These are phyloP conservation scores for Aquilaria malaccensis DNA, from an alignment of 345 rosid species.

Conservation along the genomic window DNA sequence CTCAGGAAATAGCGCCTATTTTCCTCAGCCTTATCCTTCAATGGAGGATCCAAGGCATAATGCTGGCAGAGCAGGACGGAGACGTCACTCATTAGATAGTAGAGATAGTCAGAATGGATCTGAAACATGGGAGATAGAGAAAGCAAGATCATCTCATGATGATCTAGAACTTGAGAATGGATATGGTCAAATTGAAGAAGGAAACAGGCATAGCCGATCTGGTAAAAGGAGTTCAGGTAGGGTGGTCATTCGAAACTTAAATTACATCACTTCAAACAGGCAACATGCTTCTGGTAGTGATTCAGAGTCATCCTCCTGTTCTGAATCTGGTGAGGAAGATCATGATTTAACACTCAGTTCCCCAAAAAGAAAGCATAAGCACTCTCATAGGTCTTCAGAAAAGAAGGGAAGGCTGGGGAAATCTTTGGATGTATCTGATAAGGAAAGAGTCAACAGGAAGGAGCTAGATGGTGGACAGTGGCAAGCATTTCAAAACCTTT, in stretches of 20 bases:
- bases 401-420: conserved; percentile 21
- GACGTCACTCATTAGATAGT: conserved; percentile 62
- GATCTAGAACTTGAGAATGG: conserved; percentile 37
- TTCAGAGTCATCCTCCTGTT: conserved; percentile 39
- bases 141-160: conserved; percentile 32
- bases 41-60: conserved; percentile 49
- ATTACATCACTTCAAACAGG: conserved; percentile 67
- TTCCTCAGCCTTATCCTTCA: conserved; percentile 57
- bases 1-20: conserved; percentile 56
- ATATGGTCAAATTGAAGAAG: conserved; percentile 20
- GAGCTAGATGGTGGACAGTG: conserved; percentile 67
- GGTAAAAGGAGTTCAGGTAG: conserved; percentile 56
- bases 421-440: conserved; percentile 24
- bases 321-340: conserved; percentile 43
- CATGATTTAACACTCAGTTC: conserved; percentile 20
- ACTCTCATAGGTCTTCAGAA: conserved; percentile 30
- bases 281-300: conserved; percentile 56
- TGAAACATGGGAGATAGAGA: conserved; percentile 44
- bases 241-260: conserved; percentile 82
- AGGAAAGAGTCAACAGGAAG: conserved; percentile 31
- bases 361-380: conserved; percentile 20
- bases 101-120: conserved; percentile 33
- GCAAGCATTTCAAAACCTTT: conserved; percentile 80
- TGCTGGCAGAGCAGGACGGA: conserved; percentile 46
- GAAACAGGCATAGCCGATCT: conserved; percentile 37